These are phyloP conservation scores for Xylaria digitata DNA, from an alignment of 2,329 filamentous ascomycete genomes.

Conservation along the genomic window DNA sequence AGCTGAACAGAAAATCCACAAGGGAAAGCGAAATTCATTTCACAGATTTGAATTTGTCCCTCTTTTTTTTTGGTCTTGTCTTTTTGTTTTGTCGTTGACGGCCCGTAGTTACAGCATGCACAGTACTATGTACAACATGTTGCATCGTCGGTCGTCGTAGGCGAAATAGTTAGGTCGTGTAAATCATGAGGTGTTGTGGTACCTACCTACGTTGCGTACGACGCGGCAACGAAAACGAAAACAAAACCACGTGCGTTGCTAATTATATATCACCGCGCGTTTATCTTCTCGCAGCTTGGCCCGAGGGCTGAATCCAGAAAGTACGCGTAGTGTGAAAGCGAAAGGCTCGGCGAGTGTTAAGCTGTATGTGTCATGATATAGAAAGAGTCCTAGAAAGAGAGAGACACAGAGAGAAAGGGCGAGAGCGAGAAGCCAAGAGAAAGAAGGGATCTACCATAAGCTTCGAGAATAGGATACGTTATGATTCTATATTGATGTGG, in stretches of 20 bases:
- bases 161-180: slow-evolving; percentile 3
- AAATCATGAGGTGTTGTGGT: slow-evolving; percentile 12
- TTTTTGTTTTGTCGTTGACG: neutral
- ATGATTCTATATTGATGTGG: neutral
- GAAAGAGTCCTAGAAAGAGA: neutral
- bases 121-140: slow-evolving; percentile 22
- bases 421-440: neutral
- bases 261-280: slow-evolving; percentile 20
- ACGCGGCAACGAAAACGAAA: slow-evolving; percentile 11
- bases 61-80: neutral
- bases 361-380: neutral
- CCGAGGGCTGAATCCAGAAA: neutral
- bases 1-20: slow-evolving; percentile 3
- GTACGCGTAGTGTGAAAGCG: neutral
- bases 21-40: slow-evolving; percentile 19
- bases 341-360: neutral
- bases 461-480: neutral
- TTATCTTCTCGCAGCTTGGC: neutral
- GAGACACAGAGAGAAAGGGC: too few species aligned
- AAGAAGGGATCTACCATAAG: neutral
- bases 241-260: slow-evolving; percentile 26
- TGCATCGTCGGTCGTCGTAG: slow-evolving; percentile 10
- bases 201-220: slow-evolving; percentile 5
- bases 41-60: neutral
- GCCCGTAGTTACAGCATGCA: slow-evolving; percentile 6